Conservation (phyloP, 2,329 filamentous ascomycete genomes). For the Phaeosphaeria sp. region DNA sequence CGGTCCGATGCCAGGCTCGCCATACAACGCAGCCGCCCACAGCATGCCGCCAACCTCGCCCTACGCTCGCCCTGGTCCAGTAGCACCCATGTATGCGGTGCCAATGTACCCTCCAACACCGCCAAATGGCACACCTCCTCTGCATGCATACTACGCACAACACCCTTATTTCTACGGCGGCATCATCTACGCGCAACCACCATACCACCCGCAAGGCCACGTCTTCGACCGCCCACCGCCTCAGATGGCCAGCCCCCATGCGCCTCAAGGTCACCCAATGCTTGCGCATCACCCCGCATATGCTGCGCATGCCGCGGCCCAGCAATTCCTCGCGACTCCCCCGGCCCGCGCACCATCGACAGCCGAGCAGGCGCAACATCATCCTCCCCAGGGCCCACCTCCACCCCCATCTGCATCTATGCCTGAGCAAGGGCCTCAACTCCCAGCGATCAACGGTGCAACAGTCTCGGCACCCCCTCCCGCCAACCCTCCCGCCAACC, state of each 20-base stretch:
- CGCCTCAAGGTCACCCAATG: slow-evolving; percentile 38
- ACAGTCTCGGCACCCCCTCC: slow-evolving; percentile 20
- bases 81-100: slow-evolving; percentile 50
- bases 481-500: slow-evolving; percentile 29
- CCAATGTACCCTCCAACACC: slow-evolving; percentile 52
- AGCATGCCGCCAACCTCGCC: slow-evolving; percentile 62
- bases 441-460: slow-evolving; percentile 44
- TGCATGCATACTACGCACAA: slow-evolving; percentile 49
- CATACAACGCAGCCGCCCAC: slow-evolving; percentile 60
- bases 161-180: slow-evolving; percentile 40
- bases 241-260: slow-evolving; percentile 49
- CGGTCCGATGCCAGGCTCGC: slow-evolving; percentile 68
- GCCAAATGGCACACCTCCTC: slow-evolving; percentile 50
- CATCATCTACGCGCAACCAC: slow-evolving; percentile 43
- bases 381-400: slow-evolving; percentile 38
- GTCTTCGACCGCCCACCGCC: slow-evolving; percentile 48
- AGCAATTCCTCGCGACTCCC: slow-evolving; percentile 45
- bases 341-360: slow-evolving; percentile 52
- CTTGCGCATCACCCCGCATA: slow-evolving; percentile 37
- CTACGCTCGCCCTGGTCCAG: slow-evolving; percentile 53
- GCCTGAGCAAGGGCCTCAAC: slow-evolving; percentile 44
- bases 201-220: slow-evolving; percentile 35
- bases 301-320: slow-evolving; percentile 36
- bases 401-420: slow-evolving; percentile 27
- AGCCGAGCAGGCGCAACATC: slow-evolving; percentile 50